Conservation (phyloP, 331 rosid species). For the Acacia pycnantha region DNA sequence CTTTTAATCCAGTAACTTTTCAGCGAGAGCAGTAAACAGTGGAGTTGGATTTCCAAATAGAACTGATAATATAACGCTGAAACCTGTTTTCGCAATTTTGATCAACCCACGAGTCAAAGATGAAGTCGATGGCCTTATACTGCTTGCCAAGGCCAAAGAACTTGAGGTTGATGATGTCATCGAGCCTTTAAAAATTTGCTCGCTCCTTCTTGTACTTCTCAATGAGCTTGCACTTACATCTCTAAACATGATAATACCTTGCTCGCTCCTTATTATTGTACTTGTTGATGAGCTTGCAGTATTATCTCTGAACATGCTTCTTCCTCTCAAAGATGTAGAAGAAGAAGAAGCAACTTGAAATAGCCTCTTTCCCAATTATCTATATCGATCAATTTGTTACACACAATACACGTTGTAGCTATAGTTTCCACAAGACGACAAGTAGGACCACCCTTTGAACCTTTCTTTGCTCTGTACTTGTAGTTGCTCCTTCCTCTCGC, state of each 20-base stretch:
- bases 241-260: no score
- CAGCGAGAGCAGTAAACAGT: no score
- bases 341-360: not conserved
- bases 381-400: slow-evolving; percentile 50
- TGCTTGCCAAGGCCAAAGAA: not conserved
- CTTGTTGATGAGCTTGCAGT: no score
- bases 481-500: not conserved
- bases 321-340: no score
- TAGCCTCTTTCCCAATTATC: slow-evolving; percentile 43
- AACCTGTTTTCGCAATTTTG: not conserved
- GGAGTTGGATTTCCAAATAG: not conserved
- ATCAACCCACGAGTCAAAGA: not conserved
- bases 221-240: no score
- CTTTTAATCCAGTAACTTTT: no score
- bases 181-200: no score
- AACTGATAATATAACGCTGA: not conserved
- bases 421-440: slow-evolving; percentile 47
- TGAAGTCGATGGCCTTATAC: not conserved
- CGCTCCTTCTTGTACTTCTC: no score
- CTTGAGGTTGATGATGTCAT: not conserved
- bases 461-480: no score
- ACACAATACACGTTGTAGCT: slow-evolving; percentile 54
- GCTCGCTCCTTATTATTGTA: no score
- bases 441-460: slow-evolving; percentile 41
- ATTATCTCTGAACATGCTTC: no score